These are phyloP conservation scores for Nematocida parisii DNA, from an alignment of 371 early-diverging fungal species.

Conservation along the genomic window DNA sequence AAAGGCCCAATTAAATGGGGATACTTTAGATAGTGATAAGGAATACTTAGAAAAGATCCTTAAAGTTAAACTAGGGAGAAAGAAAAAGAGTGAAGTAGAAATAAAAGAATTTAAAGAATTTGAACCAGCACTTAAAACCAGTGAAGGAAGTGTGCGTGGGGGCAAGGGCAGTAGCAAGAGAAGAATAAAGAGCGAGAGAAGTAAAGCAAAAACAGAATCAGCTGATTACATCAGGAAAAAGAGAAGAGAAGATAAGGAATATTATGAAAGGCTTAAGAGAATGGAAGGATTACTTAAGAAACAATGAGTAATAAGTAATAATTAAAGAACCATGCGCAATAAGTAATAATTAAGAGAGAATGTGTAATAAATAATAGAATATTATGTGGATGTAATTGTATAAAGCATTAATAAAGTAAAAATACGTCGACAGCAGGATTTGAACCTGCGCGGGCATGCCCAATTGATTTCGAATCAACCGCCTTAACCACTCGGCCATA, in stretches of 20 bases:
- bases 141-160: neutral
- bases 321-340: neutral
- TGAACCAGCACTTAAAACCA: conserved; percentile 26
- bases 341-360: neutral
- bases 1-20: neutral
- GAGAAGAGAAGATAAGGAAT: conserved; percentile 34
- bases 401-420: neutral
- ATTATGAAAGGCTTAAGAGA: conserved; percentile 19
- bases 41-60: conserved; percentile 32
- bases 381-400: neutral
- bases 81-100: neutral
- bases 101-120: conserved; percentile 40
- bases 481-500: conserved; percentile 64
- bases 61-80: neutral
- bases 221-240: neutral
- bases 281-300: conserved; percentile 12
- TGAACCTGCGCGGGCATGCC: conserved; percentile 61
- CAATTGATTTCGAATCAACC: conserved; percentile 61
- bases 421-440: conserved; percentile 61
- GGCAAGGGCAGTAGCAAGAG: conserved; percentile 2
- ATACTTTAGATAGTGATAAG: conserved; percentile 16
- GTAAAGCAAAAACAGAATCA: conserved; percentile 14
- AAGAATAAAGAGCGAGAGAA: neutral
- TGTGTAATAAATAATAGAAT: neutral
- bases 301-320: conserved; percentile 5